Evolutionary conservation across 2,329 filamentous ascomycete species (phyloP).

Genomic region (Metarhizium brunneum): DNA sequence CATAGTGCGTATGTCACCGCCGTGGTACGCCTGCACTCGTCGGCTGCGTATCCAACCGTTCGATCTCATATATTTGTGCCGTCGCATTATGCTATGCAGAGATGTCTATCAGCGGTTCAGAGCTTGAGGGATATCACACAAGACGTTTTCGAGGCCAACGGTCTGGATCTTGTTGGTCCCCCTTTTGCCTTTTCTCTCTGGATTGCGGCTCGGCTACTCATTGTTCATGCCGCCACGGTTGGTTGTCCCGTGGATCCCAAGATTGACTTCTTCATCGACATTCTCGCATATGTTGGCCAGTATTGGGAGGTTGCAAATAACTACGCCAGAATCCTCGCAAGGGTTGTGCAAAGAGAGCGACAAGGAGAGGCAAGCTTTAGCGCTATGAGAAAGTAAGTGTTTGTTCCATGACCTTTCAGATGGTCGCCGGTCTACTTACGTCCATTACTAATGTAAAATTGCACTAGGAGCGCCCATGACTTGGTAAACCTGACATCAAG

Average conservation of each 20-base stretch:
- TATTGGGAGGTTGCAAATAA: conserved; percentile 35
- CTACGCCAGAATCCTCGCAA: conserved; percentile 30
- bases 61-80: conserved; percentile 32
- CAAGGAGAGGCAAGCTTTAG: conserved; percentile 27
- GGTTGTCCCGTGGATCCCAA: conserved; percentile 26
- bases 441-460: background rate
- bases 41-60: conserved; percentile 31
- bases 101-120: conserved; percentile 33
- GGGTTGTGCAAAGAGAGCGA: conserved; percentile 27
- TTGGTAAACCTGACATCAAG: conserved; percentile 27
- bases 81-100: conserved; percentile 34
- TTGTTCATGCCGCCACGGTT: conserved; percentile 31
- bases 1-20: conserved; percentile 35
- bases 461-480: conserved; percentile 27
- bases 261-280: conserved; percentile 35
- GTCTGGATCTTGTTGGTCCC: conserved; percentile 31
- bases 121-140: conserved; percentile 33
- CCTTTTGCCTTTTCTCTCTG: conserved; percentile 36
- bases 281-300: conserved; percentile 29
- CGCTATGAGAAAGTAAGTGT: conserved; percentile 30
- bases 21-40: conserved; percentile 33
- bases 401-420: background rate
- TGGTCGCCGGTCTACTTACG: background rate
- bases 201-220: conserved; percentile 30
- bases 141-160: conserved; percentile 33